Conservation (phyloP, 306 rosid species). For the Vigna reflexopilosa region DNA sequence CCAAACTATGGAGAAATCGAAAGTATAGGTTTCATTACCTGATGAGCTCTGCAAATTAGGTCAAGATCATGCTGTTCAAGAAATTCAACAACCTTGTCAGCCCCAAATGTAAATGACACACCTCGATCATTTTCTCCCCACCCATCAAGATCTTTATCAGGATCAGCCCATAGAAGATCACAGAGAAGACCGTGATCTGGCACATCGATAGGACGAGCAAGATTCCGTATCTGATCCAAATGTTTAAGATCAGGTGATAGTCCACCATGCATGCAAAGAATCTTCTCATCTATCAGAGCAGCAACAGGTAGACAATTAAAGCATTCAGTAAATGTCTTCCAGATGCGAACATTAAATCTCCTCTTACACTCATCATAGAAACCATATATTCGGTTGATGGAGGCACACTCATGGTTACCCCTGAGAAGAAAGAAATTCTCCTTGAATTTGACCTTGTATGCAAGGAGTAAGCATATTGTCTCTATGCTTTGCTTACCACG, state of each 20-base stretch:
- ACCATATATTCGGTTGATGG: slow-evolving; percentile 87
- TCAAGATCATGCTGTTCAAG: slow-evolving; percentile 82
- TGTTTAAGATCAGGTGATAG: slow-evolving; percentile 75
- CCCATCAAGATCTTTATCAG: slow-evolving; percentile 85
- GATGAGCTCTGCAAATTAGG: slow-evolving; percentile 85
- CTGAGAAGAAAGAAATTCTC: slow-evolving; percentile 90
- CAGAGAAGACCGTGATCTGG: slow-evolving; percentile 90
- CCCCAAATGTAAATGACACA: slow-evolving; percentile 86
- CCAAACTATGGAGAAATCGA: slow-evolving; percentile 15
- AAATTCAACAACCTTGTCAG: slow-evolving; percentile 82
- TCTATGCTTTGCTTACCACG: slow-evolving; percentile 90
- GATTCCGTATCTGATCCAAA: slow-evolving; percentile 77
- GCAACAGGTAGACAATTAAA: slow-evolving; percentile 84
- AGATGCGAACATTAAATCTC: slow-evolving; percentile 79
- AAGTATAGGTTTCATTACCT: slow-evolving; percentile 53
- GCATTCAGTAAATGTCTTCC: slow-evolving; percentile 88
- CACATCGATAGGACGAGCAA: slow-evolving; percentile 85
- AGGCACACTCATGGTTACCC: slow-evolving; percentile 90
- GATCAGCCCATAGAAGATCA: slow-evolving; percentile 91
- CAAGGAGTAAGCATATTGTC: slow-evolving; percentile 83
- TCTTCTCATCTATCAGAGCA: slow-evolving; percentile 85
- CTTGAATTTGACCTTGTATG: slow-evolving; percentile 84
- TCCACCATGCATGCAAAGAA: slow-evolving; percentile 93
- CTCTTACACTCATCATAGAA: slow-evolving; percentile 90
- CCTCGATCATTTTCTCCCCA: slow-evolving; percentile 95